phyloP scores from a whole-genome alignment of 495 filamentous ascomycete genomes.

The Polyplosphaeria fusca region DNA sequence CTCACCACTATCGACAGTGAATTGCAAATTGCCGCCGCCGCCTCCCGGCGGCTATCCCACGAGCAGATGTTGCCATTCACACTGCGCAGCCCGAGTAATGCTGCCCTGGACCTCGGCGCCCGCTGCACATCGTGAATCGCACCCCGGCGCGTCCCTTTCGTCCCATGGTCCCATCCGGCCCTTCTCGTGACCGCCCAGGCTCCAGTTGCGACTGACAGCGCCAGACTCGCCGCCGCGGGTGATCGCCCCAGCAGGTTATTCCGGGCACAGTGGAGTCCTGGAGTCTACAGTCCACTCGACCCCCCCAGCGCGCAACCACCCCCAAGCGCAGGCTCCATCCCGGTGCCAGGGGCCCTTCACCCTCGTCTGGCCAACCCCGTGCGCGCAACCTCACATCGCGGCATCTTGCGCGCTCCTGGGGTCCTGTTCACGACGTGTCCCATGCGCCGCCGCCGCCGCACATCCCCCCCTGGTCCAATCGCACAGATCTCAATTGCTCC shows the following conservation, averaged over 20 bases:
- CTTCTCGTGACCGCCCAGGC: no score
- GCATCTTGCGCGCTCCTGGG: slow-evolving; percentile 7
- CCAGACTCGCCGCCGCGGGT: neutral
- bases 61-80: no score
- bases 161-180: no score
- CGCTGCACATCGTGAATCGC: no score
- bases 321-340: neutral
- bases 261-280: neutral
- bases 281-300: neutral
- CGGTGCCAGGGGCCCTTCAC: neutral
- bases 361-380: neutral
- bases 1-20: no score
- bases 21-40: neutral
- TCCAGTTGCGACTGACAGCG: no score
- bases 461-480: slow-evolving; percentile 21
- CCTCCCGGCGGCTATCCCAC: neutral
- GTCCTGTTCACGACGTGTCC: neutral
- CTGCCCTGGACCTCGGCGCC: no score
- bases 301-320: neutral
- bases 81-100: no score
- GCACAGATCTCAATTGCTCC: slow-evolving; percentile 10
- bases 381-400: slow-evolving; percentile 10
- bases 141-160: no score
- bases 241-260: neutral
- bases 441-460: slow-evolving; percentile 8